phyloP scores from a whole-genome alignment of 164 flowering plant species.

The Saururus chinensis region DNA sequence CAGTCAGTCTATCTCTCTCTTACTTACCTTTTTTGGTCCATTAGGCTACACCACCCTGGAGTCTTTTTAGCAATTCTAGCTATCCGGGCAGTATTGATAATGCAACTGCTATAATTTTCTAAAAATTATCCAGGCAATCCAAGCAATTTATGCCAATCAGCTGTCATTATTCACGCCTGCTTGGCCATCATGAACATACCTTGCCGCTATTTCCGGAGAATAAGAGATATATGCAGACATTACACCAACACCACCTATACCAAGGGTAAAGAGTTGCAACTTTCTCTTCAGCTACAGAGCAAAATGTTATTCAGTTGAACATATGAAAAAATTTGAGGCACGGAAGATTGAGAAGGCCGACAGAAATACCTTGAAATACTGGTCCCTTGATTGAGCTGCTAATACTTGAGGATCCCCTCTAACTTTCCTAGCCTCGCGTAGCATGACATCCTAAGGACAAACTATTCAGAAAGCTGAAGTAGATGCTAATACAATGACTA shows the following conservation, averaged over 20 bases:
- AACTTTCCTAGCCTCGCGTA: slow-evolving; percentile 48
- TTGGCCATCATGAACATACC: slow-evolving; percentile 27
- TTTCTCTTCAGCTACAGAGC: slow-evolving; percentile 62
- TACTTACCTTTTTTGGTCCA: no score
- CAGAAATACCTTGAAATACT: slow-evolving; percentile 52
- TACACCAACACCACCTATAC: slow-evolving; percentile 73
- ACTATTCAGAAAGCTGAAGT: slow-evolving; percentile 5
- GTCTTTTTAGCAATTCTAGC: no score
- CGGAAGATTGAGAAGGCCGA: not conserved
- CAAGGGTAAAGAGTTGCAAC: slow-evolving; percentile 65
- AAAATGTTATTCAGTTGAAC: not conserved
- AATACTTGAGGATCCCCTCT: slow-evolving; percentile 57
- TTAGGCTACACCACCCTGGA: no score
- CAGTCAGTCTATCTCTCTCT: no score
- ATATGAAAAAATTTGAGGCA: not conserved
- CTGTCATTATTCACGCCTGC: no score
- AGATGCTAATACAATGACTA: not conserved
- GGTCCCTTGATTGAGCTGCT: slow-evolving; percentile 82
- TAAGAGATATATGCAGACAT: slow-evolving; percentile 74
- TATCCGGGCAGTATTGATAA: no score
- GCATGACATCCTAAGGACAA: slow-evolving; percentile 60
- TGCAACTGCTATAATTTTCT: no score
- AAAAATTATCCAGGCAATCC: no score
- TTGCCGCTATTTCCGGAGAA: slow-evolving; percentile 83
- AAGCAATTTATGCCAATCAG: no score